These are phyloP conservation scores for Yamadazyma siamensis DNA, from an alignment of 1,139 yeast species.

Conservation along the genomic window DNA sequence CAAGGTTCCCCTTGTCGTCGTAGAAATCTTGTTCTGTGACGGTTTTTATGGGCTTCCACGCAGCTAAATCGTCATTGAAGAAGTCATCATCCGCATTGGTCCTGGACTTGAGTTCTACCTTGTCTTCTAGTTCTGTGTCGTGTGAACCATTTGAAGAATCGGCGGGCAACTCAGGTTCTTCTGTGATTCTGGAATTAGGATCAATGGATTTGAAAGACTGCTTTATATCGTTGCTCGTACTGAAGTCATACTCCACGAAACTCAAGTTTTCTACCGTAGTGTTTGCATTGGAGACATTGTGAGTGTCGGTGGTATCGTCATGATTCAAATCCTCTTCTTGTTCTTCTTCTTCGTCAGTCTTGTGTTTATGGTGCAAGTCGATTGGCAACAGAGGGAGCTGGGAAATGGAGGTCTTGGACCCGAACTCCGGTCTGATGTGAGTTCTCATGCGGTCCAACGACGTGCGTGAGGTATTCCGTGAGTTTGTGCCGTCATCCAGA, in stretches of 20 bases:
- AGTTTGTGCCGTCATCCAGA: neutral
- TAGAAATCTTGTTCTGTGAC: slow-evolving; percentile 50
- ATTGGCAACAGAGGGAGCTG: slow-evolving; percentile 21
- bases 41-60: slow-evolving; percentile 56
- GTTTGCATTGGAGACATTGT: neutral
- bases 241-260: slow-evolving; percentile 35
- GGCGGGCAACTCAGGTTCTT: slow-evolving; percentile 1
- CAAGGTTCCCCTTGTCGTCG: slow-evolving; percentile 49
- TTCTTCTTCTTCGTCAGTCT: slow-evolving; percentile 8
- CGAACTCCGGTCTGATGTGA: slow-evolving; percentile 12
- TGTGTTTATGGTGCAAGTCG: slow-evolving; percentile 2
- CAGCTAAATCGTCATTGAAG: slow-evolving; percentile 27
- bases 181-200: neutral
- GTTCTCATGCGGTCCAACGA: slow-evolving; percentile 5
- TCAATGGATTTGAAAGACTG: slow-evolving; percentile 2
- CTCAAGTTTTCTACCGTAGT: slow-evolving; percentile 8
- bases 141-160: neutral
- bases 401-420: slow-evolving; percentile 17
- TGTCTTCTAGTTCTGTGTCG: slow-evolving; percentile 1
- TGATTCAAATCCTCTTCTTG: slow-evolving; percentile 4
- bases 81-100: slow-evolving; percentile 38
- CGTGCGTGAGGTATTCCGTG: too few species aligned
- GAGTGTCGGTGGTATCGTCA: slow-evolving; percentile 3
- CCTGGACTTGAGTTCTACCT: slow-evolving; percentile 7
- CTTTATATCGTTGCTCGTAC: slow-evolving; percentile 8